Conservation (phyloP, 208 protist genomes). For the Vickermania ingenoplastis region DNA sequence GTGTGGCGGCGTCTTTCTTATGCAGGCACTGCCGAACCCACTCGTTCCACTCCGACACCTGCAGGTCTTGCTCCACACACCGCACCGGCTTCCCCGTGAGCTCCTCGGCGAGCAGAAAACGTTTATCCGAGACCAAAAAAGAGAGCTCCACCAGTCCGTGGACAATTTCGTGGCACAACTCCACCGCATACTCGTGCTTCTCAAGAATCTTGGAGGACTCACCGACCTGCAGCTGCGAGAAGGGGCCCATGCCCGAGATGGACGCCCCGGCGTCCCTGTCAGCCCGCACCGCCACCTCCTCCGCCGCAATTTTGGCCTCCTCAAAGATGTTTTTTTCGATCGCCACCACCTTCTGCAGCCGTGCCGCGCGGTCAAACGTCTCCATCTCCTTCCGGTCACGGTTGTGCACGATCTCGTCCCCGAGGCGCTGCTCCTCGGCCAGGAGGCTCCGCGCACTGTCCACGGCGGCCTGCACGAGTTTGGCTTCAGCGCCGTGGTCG, state of each 20-base stretch:
- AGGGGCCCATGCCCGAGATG: background rate
- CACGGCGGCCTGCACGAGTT: constrained; percentile 20
- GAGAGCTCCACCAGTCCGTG: constrained; percentile 49
- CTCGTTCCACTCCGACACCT: constrained; percentile 50
- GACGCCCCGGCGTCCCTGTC: background rate
- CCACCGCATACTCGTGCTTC: constrained; percentile 7
- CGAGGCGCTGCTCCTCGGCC: background rate
- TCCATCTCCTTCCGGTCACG: background rate
- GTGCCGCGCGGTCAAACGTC: background rate
- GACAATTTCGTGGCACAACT: constrained; percentile 34
- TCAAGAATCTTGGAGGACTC: background rate
- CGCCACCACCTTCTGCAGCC: background rate
- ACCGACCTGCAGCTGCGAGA: background rate
- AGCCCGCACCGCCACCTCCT: background rate
- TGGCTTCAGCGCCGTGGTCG: constrained; percentile 15
- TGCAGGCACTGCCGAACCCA: constrained; percentile 58
- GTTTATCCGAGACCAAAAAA: constrained; percentile 63
- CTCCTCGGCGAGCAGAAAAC: constrained; percentile 27
- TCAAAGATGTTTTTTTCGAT: constrained; percentile 1
- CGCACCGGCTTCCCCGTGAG: constrained; percentile 31
- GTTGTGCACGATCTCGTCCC: background rate
- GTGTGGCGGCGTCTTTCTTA: background rate
- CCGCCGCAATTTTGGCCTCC: background rate
- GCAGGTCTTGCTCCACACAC: constrained; percentile 43
- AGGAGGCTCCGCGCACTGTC: constrained; percentile 14